Conservation (phyloP, 352 stramenopile genomes). For the Plasmopara halstedii region DNA sequence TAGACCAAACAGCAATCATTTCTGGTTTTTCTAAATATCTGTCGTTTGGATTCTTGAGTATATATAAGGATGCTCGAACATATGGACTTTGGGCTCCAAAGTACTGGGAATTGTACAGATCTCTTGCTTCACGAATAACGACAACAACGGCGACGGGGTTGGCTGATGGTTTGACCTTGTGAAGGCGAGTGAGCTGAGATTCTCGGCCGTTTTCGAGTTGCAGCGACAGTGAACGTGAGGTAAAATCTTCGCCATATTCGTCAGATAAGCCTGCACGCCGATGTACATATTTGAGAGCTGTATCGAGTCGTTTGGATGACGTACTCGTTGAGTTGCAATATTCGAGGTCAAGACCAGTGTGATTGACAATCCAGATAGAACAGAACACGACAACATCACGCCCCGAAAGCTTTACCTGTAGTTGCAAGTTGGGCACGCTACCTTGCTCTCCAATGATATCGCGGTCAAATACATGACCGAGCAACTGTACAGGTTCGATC, state of each 20-base stretch:
- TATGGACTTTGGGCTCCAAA: conserved; percentile 83
- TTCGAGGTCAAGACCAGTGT: conserved; percentile 75
- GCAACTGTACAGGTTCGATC: conserved; percentile 59
- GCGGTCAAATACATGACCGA: conserved; percentile 61
- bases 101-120: conserved; percentile 83
- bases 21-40: conserved; percentile 68
- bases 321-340: conserved; percentile 80
- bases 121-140: conserved; percentile 66
- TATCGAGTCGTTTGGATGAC: conserved; percentile 61
- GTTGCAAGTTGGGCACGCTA: conserved; percentile 72
- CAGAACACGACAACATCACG: conserved; percentile 82
- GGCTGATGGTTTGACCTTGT: conserved; percentile 69
- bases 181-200: conserved; percentile 43
- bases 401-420: conserved; percentile 75
- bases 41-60: conserved; percentile 78
- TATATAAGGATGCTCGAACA: conserved; percentile 69
- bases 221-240: conserved; percentile 53
- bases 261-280: conserved; percentile 29
- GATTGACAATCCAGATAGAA: conserved; percentile 85
- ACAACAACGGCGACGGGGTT: conserved; percentile 79
- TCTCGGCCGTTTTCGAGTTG: conserved; percentile 41
- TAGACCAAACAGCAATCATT: conserved; percentile 68
- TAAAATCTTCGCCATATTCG: conserved; percentile 57
- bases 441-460: conserved; percentile 60
- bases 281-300: conserved; percentile 71